Evolutionary conservation across 768 basidiomycete genomes (phyloP).

Genomic region (Lentinula lateritia): DNA sequence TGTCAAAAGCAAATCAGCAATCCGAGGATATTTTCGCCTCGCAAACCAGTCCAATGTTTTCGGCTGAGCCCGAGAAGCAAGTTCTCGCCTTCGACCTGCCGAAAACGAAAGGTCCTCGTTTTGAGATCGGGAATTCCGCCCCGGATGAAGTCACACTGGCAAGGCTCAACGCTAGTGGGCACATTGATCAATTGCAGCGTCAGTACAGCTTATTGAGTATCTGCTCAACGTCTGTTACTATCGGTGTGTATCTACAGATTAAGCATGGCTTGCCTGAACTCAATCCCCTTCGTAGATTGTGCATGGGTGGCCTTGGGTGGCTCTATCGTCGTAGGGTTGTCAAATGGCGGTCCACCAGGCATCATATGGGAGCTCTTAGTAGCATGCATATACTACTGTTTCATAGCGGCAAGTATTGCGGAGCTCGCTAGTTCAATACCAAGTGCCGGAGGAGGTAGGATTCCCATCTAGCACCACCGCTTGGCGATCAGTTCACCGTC

Average conservation of each 20-base stretch:
- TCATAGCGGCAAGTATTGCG: slow-evolving; percentile 11
- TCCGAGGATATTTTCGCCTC: neutral
- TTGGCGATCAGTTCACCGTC: neutral
- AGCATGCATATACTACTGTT: slow-evolving; percentile 10
- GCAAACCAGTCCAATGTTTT: neutral
- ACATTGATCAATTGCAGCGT: slow-evolving; percentile 11
- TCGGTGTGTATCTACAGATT: slow-evolving; percentile 5
- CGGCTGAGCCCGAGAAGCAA: neutral
- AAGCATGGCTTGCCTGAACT: neutral
- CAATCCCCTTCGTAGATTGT: slow-evolving; percentile 1
- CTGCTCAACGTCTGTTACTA: slow-evolving; percentile 12
- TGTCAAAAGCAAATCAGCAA: neutral
- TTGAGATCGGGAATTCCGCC: neutral
- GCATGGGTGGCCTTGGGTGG: slow-evolving; percentile 13
- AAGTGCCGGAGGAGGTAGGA: slow-evolving; percentile 12
- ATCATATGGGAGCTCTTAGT: slow-evolving; percentile 12
- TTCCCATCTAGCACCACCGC: neutral
- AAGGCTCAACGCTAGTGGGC: slow-evolving; percentile 11
- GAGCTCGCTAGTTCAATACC: slow-evolving; percentile 14
- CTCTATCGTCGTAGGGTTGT: slow-evolving; percentile 8
- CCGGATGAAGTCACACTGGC: neutral
- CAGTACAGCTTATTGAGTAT: slow-evolving; percentile 13
- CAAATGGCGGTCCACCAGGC: slow-evolving; percentile 12
- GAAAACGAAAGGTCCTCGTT: neutral
- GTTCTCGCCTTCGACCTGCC: neutral